Conservation (phyloP, 495 filamentous ascomycete species). For the Podospora fimiseda region DNA sequence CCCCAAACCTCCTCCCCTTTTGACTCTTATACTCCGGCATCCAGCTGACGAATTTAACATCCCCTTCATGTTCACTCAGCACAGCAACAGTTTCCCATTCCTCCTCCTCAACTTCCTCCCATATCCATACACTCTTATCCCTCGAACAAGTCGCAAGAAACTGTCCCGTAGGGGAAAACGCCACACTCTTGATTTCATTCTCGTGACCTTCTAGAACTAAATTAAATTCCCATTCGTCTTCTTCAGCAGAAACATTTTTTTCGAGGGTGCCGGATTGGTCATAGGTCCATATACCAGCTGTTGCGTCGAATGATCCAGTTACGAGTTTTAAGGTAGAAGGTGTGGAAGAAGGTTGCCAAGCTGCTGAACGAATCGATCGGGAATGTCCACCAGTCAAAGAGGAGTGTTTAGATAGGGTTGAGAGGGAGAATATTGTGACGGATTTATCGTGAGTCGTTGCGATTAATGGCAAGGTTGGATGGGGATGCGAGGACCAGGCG, state of each 20-base stretch:
- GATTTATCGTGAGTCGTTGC: slow-evolving; percentile 83
- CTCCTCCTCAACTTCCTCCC: slow-evolving; percentile 91
- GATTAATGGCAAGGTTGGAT: slow-evolving; percentile 80
- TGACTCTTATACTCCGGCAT: slow-evolving; percentile 55
- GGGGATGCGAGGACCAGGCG: slow-evolving; percentile 77
- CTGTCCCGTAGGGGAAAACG: slow-evolving; percentile 73
- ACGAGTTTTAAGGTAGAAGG: slow-evolving; percentile 41
- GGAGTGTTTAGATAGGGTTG: slow-evolving; percentile 68
- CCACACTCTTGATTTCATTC: slow-evolving; percentile 80
- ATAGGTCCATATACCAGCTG: slow-evolving; percentile 78
- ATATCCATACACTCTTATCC: slow-evolving; percentile 97
- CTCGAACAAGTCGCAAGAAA: slow-evolving; percentile 82
- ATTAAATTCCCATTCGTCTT: slow-evolving; percentile 81
- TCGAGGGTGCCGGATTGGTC: slow-evolving; percentile 29
- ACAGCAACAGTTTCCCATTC: slow-evolving; percentile 96
- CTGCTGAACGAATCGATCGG: slow-evolving; percentile 68
- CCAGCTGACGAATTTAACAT: slow-evolving; percentile 92
- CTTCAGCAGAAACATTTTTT: no score
- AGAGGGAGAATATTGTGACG: slow-evolving; percentile 80
- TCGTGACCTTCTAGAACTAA: slow-evolving; percentile 90
- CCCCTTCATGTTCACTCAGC: slow-evolving; percentile 84
- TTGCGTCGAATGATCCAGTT: slow-evolving; percentile 85
- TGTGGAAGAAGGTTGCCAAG: slow-evolving; percentile 65
- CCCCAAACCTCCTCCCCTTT: slow-evolving; percentile 31
- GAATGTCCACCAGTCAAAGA: slow-evolving; percentile 83